Evolutionary conservation across 192 early-diverging fungal genomes (phyloP).

Genomic region (Backusella sp.): DNA sequence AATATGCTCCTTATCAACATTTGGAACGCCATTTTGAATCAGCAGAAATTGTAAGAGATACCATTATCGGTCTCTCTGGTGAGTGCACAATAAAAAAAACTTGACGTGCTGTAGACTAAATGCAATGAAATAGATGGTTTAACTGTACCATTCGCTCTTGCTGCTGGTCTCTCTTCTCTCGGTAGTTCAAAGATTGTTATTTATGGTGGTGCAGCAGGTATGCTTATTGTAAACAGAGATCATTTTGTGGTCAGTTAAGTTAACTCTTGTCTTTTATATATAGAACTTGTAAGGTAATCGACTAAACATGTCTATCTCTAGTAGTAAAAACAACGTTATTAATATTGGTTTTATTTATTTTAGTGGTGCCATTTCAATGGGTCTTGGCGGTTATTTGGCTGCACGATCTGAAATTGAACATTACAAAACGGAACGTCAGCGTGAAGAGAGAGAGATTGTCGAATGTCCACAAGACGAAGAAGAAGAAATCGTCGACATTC

Average conservation of each 20-base stretch:
- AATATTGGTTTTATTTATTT: constrained; percentile 29
- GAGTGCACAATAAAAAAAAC: neutral
- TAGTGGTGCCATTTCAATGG: constrained; percentile 64
- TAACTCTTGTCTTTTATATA: neutral
- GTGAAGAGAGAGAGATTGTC: constrained; percentile 53
- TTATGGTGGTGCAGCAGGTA: constrained; percentile 59
- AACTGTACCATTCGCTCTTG: constrained; percentile 65
- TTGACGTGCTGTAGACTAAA: neutral
- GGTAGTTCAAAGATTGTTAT: constrained; percentile 54
- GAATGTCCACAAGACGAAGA: constrained; percentile 54
- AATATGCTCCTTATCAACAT: constrained; percentile 37
- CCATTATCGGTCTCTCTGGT: constrained; percentile 45
- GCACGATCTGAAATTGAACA: constrained; percentile 61
- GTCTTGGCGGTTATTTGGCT: constrained; percentile 63
- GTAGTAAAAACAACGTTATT: neutral
- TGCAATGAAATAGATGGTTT: constrained; percentile 32
- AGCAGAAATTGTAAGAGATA: constrained; percentile 44
- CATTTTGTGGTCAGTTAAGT: neutral
- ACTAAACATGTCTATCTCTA: neutral
- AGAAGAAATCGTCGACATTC: constrained; percentile 61
- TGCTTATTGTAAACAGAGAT: neutral
- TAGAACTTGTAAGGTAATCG: constrained; percentile 27
- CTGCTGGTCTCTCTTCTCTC: constrained; percentile 58
- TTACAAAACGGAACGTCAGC: constrained; percentile 53
- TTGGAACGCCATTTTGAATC: constrained; percentile 44